Base-by-base conservation (phyloP, 345 rosid genomes). In the Hibiscus mutabilis region DNA sequence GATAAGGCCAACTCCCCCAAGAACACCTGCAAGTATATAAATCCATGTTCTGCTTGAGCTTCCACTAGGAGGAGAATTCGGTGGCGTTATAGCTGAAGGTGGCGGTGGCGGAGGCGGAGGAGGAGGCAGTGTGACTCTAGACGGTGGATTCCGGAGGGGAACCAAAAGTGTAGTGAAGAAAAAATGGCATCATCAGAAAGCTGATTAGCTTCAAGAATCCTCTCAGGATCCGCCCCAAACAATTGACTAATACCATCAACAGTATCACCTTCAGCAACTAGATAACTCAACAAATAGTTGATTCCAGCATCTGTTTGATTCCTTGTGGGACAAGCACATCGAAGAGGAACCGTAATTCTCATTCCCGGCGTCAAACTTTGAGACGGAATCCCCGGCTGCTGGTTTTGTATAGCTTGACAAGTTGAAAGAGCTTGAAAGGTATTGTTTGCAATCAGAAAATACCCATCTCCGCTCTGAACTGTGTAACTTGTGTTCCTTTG, bases 301-400 rank as follows among this genome's bases (percentile, higher is more conserved):
- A 83, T 66, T 2, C 86, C 81, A 11, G 11, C 68, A 51, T 47
- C 47, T 1, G 77, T 77, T 49, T 88, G 91, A 68, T 82, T 85
- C 68, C 68, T 83, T 19, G 91, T 84, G n/a, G 91, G 93, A 85
- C 93, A 90, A 72, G 90, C 96, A 66, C 89, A 88, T 74, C 92
- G 79, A 22, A 85, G 62, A 0, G 89, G 98, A 76, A 87, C 85
- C 19, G 42, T 70, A 11, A n/a, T n/a, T n/a, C n/a, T n/a, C n/a
- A n/a, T n/a, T n/a, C n/a, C n/a, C n/a, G n/a, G n/a, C n/a, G n/a
- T n/a, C n/a, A n/a, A n/a, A n/a, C n/a, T n/a, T n/a, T n/a, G n/a
- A n/a, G n/a, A n/a, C n/a, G n/a, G 19, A 40, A 59, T 74, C 56
- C 2, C 52, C n/a, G 51, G 70, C 64, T 73, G 84, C 75, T 84